phyloP scores from a whole-genome alignment of 208 protist species.

The Leishmania major region DNA sequence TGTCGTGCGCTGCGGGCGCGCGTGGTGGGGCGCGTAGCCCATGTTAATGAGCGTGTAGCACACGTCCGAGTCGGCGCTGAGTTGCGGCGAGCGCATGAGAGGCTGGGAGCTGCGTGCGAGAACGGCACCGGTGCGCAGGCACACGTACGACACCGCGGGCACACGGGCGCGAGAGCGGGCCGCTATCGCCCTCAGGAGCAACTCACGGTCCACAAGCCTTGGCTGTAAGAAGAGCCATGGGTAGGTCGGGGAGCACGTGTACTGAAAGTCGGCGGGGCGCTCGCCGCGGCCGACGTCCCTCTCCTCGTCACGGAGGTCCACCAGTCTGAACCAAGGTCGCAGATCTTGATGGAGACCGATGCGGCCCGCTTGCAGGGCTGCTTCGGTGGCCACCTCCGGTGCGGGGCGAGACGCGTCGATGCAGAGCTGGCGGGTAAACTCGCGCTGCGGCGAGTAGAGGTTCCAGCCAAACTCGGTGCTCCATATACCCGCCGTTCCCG shows the following conservation, averaged over 20 bases:
- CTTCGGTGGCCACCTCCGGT: constrained; percentile 24
- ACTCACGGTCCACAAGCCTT: constrained; percentile 35
- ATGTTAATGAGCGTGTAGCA: constrained; percentile 60
- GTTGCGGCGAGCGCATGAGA: constrained; percentile 38
- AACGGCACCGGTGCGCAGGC: constrained; percentile 58
- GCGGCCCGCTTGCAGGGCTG: constrained; percentile 24
- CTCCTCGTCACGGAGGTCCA: constrained; percentile 34
- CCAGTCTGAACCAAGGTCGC: constrained; percentile 64
- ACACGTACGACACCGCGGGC: constrained; percentile 84
- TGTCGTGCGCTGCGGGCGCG: constrained; percentile 4
- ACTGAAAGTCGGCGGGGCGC: constrained; percentile 20
- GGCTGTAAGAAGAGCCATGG: constrained; percentile 71
- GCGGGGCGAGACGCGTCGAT: constrained; percentile 25
- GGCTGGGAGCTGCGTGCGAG: constrained; percentile 87
- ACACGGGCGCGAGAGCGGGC: constrained; percentile 86
- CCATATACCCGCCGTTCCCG: constrained; percentile 16
- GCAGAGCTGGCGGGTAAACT: constrained; percentile 65
- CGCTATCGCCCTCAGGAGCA: constrained; percentile 49
- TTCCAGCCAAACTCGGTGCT: constrained; percentile 82
- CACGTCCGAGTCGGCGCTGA: constrained; percentile 55
- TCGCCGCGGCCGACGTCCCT: not conserved
- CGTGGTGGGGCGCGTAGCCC: constrained; percentile 15
- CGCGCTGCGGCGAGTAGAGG: constrained; percentile 53
- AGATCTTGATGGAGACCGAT: constrained; percentile 48
- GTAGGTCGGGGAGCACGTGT: constrained; percentile 73